Evolutionary conservation across 2,329 filamentous ascomycete species (phyloP).

Genomic region (Sarocladiaceae sp.): DNA sequence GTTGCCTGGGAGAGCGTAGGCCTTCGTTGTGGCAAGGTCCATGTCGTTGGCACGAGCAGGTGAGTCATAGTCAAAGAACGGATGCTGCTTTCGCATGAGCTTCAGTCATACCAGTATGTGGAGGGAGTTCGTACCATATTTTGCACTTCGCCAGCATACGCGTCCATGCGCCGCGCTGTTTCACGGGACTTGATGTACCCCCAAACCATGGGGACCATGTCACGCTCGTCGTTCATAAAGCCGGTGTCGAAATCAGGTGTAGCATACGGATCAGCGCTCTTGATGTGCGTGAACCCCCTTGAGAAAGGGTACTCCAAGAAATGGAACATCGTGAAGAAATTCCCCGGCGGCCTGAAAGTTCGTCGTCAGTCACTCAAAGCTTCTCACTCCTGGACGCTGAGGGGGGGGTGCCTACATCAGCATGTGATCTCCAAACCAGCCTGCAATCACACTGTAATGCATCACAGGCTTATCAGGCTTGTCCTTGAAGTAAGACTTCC

Average conservation of each 20-base stretch:
- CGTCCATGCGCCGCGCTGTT: constrained; percentile 70
- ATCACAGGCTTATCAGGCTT: constrained; percentile 83
- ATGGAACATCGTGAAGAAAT: constrained; percentile 81
- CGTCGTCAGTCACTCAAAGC: constrained; percentile 10
- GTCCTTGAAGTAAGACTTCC: constrained; percentile 77
- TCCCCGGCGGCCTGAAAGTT: constrained; percentile 60
- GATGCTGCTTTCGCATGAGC: constrained; percentile 42
- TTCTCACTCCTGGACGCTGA: constrained; percentile 16
- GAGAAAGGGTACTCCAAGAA: constrained; percentile 75
- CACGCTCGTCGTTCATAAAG: constrained; percentile 80
- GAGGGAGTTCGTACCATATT: constrained; percentile 37
- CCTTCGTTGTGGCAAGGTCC: constrained; percentile 68
- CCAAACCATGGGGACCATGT: constrained; percentile 83
- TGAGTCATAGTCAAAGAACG: constrained; percentile 65
- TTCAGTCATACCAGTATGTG: too few species aligned
- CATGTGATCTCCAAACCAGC: constrained; percentile 57
- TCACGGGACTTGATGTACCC: constrained; percentile 77
- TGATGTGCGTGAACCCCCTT: constrained; percentile 64
- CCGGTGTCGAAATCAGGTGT: constrained; percentile 72
- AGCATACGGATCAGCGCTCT: constrained; percentile 65
- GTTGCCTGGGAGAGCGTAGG: constrained; percentile 68
- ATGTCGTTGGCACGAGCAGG: constrained; percentile 65
- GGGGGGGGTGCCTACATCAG: constrained; percentile 37
- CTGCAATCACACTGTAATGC: constrained; percentile 74
- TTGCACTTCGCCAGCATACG: constrained; percentile 68